Base-by-base conservation (phyloP, 176 grass and related monocot genomes). In the Lolium perenne region DNA sequence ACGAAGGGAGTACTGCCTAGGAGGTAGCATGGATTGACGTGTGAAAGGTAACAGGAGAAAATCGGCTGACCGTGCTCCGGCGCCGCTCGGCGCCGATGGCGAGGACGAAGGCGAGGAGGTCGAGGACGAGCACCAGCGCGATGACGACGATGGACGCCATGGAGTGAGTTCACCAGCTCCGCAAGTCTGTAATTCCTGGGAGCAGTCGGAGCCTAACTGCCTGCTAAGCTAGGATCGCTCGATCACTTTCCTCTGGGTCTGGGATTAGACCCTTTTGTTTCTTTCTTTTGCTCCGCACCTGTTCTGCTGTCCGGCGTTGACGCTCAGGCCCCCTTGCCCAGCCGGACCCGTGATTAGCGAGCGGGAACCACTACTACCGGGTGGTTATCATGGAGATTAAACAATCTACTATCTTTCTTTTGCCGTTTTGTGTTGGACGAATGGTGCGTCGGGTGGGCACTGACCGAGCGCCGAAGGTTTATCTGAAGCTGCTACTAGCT, bases 101-200 rank as follows among this genome's bases (percentile, higher is more conserved):
- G 78, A 98, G 93, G 57, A 85, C 89, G 86, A 98, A 98, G 82
- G 95, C 95, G 76, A 93, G 26, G n/a, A 95, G 15, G 84, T 97
- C 93, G 75, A 98, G 0, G 89, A 83, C 4, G 76, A 91, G 55
- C 22, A 98, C 71, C 51, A 79, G 56, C 53, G 43, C 8, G 78
- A 93, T 11, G 45, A 95, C 1, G 54, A 88, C 85, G 35, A 82
- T 54, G 69, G 86, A 89, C 66, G 84, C 87, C 92, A 94, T 94
- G 62, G 63, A 9, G 22, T 35, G 64, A 23, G 10, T 2, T 25
- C 64, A 1, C 7, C 32, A 40, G 65, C 65, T 68, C 11, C 61
- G 12, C 61, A 6, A 29, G 58, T 61, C 25, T 35, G 25, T 0
- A 2, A 46, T 20, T 23, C 20, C 65, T 18, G 25, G 0, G 1